These are phyloP conservation scores for Alternaria hordeiaustralica DNA, from an alignment of 2,329 filamentous ascomycete species.

Conservation along the genomic window DNA sequence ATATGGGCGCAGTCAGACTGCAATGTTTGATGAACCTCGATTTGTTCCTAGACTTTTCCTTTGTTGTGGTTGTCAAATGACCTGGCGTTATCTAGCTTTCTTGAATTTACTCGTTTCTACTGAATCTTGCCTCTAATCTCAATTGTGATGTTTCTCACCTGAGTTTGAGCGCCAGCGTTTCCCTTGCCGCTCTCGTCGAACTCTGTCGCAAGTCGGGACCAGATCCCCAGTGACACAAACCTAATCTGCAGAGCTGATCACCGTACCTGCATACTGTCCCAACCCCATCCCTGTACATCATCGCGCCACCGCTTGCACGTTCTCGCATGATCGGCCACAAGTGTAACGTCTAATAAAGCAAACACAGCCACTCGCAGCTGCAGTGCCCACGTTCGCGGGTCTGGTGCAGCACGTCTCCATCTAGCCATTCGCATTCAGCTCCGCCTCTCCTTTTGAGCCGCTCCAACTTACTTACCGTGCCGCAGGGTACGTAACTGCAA, in stretches of 20 bases:
- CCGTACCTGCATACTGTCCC: not conserved
- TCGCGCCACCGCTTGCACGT: not conserved
- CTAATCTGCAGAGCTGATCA: not conserved
- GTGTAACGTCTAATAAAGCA: not conserved
- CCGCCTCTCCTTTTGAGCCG: not conserved
- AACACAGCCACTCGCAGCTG: not conserved
- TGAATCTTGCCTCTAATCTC: not conserved
- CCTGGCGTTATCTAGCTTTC: not conserved
- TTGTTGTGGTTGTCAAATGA: conserved; percentile 10
- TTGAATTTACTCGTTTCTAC: not conserved
- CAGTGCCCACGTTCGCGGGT: not conserved
- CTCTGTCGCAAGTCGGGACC: not conserved
- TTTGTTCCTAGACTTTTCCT: conserved; percentile 16
- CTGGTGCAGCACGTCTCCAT: not conserved
- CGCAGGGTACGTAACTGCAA: not conserved
- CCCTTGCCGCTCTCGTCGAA: not conserved
- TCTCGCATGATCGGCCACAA: not conserved
- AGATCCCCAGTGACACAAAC: not conserved
- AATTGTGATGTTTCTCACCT: not conserved
- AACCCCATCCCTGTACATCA: not conserved
- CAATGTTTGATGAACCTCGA: not conserved
- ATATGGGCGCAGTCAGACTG: not conserved
- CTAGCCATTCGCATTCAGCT: not conserved
- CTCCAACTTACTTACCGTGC: not conserved
- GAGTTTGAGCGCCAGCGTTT: not conserved